phyloP scores from a whole-genome alignment of 2,329 filamentous ascomycete genomes.

The Hymenotorrendiella dingleyae region DNA sequence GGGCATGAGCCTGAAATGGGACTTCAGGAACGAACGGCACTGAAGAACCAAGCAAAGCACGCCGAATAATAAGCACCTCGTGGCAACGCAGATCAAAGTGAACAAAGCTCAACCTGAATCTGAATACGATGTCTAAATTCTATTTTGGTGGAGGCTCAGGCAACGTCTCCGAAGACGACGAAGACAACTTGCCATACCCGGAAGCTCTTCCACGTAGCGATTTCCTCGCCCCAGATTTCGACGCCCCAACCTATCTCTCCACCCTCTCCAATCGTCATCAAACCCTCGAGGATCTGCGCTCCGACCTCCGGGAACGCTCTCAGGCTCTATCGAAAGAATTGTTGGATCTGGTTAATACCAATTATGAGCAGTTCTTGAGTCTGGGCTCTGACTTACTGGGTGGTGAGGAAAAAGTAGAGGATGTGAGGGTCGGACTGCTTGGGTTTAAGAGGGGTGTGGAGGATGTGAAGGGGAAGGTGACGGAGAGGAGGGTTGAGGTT shows the following conservation, averaged over 20 bases:
- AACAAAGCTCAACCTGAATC: neutral
- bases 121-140: slow-evolving; percentile 40
- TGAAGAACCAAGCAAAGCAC: too few relatives aligned
- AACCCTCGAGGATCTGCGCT: slow-evolving; percentile 86
- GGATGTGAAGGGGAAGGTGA: slow-evolving; percentile 62
- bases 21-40: too few relatives aligned
- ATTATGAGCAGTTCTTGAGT: slow-evolving; percentile 86
- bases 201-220: slow-evolving; percentile 74
- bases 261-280: slow-evolving; percentile 83
- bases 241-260: slow-evolving; percentile 76
- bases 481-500: slow-evolving; percentile 57
- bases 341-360: slow-evolving; percentile 88
- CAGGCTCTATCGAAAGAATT: slow-evolving; percentile 78
- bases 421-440: slow-evolving; percentile 78
- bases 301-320: slow-evolving; percentile 76
- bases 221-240: slow-evolving; percentile 74
- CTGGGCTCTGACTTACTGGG: slow-evolving; percentile 76
- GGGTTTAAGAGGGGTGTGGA: slow-evolving; percentile 81
- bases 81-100: neutral
- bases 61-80: too few relatives aligned
- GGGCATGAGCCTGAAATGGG: too few relatives aligned
- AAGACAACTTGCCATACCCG: slow-evolving; percentile 79
- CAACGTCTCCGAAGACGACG: slow-evolving; percentile 39
- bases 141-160: slow-evolving; percentile 33
- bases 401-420: slow-evolving; percentile 87